Evolutionary conservation across 2,329 filamentous ascomycete species (phyloP), one percentile per base, ranked within the genome.

Genomic region (Geosmithia flava): DNA sequence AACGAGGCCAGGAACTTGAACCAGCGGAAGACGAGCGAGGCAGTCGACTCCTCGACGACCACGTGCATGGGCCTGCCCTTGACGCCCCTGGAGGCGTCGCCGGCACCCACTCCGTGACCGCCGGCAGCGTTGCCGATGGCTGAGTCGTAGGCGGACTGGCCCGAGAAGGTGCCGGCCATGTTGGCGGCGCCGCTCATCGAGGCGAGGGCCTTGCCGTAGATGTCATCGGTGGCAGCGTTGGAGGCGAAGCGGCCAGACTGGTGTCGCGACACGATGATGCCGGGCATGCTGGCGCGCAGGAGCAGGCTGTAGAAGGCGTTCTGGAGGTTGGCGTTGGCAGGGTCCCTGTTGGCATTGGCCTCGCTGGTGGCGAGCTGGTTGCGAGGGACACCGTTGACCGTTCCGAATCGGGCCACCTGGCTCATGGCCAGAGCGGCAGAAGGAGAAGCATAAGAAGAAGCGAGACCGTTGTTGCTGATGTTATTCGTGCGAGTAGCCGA

Each of bases 251-350:
- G 80, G 52, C 86, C 86, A 16, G 85, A 89, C 61, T 89, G 82
- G 64, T 95, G 93, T 58, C 93, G 77, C 65, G 97, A 89, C 51
- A 96, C 78, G 49, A 98, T 72, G 53, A 98, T 95, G 47, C 89
- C 84, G 17, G 91, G 87, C 85, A 96, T 90, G 59, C 94, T 93
- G 47, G 91, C 89, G 61, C 86, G 85, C 48, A 96, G 74, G 15
- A 98, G 78, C 44, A 90, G 83, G 61, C 91, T 85, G 62, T 98
- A 98, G 64, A 98, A 96, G 16, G 87, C 84, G 62, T 91, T 93
- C 64, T 98, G 93, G 19, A 89, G 83, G 42, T 85, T 85, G 27
- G 89, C 84, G 64, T 88, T 97, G 51, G 74, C 78, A 1, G 93
- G 88, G 58, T 95, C 95, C 65, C 88, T 85, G 67, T 97, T 98